A percentile compares a stretch with the other conserved stretches of the same genome.
Evolutionary conservation across 2,329 filamentous ascomycete species (phyloP).

Genomic region (Ilyonectria sp.): DNA sequence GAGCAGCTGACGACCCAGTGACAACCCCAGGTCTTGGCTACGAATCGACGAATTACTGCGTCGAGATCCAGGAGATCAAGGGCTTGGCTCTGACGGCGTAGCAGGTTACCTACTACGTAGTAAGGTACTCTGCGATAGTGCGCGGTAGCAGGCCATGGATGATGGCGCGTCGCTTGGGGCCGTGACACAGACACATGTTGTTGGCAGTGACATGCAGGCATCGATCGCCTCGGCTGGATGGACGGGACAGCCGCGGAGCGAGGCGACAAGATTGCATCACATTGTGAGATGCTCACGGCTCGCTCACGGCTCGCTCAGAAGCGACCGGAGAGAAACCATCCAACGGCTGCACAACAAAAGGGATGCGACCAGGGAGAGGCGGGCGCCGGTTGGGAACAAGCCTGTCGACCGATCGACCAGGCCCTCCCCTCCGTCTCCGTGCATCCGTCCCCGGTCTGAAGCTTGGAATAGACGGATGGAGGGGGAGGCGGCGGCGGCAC

Average conservation of each 20-base stretch:
- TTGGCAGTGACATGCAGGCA: conserved; percentile 22
- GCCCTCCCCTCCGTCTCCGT: conserved; percentile 20
- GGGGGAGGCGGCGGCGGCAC: conserved; percentile 14
- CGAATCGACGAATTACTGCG: conserved; percentile 30
- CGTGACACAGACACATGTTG: conserved; percentile 39
- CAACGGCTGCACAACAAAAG: conserved; percentile 6
- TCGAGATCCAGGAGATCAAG: conserved; percentile 30
- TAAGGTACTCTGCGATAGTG: not conserved
- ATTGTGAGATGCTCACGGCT: not conserved
- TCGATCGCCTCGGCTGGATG: conserved; percentile 40
- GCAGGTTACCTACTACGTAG: conserved; percentile 12
- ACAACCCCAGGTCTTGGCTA: conserved; percentile 41
- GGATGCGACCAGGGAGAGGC: conserved; percentile 9
- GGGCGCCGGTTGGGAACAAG: conserved; percentile 18
- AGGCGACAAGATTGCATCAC: conserved; percentile 22
- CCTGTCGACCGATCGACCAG: conserved; percentile 36
- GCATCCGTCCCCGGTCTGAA: conserved; percentile 11
- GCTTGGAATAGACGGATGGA: conserved; percentile 18
- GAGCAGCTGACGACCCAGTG: conserved; percentile 37
- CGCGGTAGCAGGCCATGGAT: not conserved
- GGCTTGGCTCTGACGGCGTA: conserved; percentile 42
- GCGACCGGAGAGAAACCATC: conserved; percentile 22
- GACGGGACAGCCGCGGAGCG: conserved; percentile 23
- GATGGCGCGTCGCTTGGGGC: not conserved
- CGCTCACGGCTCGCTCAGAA: not conserved